Evolutionary conservation across 2,329 filamentous ascomycete species (phyloP), one percentile per base, ranked within the genome.

Genomic region (Diatrype stigma): DNA sequence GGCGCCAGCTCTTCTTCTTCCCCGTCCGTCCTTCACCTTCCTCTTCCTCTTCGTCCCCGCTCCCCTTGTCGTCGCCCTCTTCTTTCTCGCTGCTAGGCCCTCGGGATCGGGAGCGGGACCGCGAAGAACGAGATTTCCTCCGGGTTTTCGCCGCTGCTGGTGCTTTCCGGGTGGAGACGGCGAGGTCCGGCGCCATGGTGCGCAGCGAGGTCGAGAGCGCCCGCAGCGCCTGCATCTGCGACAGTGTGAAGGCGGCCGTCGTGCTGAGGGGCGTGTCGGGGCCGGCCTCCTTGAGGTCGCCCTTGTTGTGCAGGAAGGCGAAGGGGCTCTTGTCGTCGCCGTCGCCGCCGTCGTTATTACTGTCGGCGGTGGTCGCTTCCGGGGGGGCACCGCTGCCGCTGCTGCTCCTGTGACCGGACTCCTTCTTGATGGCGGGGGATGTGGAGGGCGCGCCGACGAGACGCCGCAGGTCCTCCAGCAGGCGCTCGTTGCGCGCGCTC

Each of bases 201-300:
- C 82, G 76, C 46, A 96, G 74, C 7, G 74, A 74, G 3, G 69
- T 66, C 2, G 78, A 82, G 21, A 95, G 75, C 7, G 82, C 74
- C 52, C 89, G 84, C 44, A 99, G 75, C 1, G 90, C 84, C 26
- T 90, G 89, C 19, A 96, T 76, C 66, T 97, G 93, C 2, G 87
- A 88, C 19, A 95, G 77, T 1, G 89, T 85, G 67, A 96, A 96
- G 16, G 83, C 79, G 0, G 87, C 81, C 17, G 88, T 89, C 3
- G 88, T 90, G 11, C 81, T 79, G 26, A 91, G 75, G 11, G 86
- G 80, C 4, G 74, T 73, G 38, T 76, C 69, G 12, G 75, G 71
- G 50, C 77, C 78, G 46, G 79, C 77, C 14, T 75, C 74, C 8
- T 70, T 68, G 17, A 85, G 63, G 46, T 72, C 73, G 45, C 76